Base-by-base conservation (phyloP, 2,329 filamentous ascomycete genomes). In the Cercospora berteroae region DNA sequence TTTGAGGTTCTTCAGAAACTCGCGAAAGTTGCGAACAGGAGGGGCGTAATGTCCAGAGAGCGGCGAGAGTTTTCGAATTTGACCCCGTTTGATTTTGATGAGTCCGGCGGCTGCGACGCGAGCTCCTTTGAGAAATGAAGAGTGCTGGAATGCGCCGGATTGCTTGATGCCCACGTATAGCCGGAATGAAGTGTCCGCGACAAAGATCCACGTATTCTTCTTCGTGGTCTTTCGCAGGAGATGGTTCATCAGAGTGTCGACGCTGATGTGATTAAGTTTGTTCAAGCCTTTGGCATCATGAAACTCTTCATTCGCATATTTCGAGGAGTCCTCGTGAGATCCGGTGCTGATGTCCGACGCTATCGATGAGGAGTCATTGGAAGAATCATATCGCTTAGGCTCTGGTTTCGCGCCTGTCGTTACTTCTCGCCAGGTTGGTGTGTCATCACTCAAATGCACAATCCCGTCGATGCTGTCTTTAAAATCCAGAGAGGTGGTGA, bases 181-280 rank as follows among this genome's bases (percentile, higher is more conserved):
- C 0, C 91, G 88, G 77, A 94, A 95, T 1, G 87, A 90, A 1
- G 92, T 94, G 79, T 97, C 93, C 25, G 91, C 90, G 7, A 94
- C 93, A 74, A 96, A 97, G 71, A 97, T 96, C 94, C 94, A 97
- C 4, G 91, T 95, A 75, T 94, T 94, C 70, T 93, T 93, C 78
- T 89, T 91, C 44, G 93, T 90, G 0, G 90, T 89, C 70, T 92
- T 90, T 68, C 91, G 87, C 16, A 95, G 83, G 5, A 96, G 83
- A 70, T 91, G 90, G 78, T 95, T 92, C 77, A 94, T 86, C 3
- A 96, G 84, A 0, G 90, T 89, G 0, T 89, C 87, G 1, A 90
- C 87, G 5, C 87, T 91, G 2, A 93, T 83, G 74, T 93, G 88
- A 58, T 85, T 87, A 65, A 90, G 76, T 69, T 88, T 90, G 48